These are phyloP conservation scores for Sorghum bicolor DNA, from an alignment of 176 grass and related monocot genomes.

Conservation along the genomic window Sorghum_bicolor_NCBIv3 NC_012870.2:3232001-3232500, in stretches of 20 bases:
- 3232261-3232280: background rate
- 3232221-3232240: background rate
- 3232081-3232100: constrained; percentile 58
- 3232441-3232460: background rate
- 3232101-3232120: constrained; percentile 70
- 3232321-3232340: background rate
- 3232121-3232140: constrained; percentile 39
- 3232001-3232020: constrained; percentile 22
- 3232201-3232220: constrained; percentile 25
- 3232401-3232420: background rate
- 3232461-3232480: background rate
- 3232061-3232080: constrained; percentile 71
- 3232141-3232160: constrained; percentile 38
- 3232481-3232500: background rate
- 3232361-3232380: background rate
- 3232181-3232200: constrained; percentile 19
- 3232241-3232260: background rate
- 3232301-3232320: background rate
- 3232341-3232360: background rate
- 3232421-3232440: background rate
- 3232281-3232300: background rate
- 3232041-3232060: constrained; percentile 65
- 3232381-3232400: background rate
- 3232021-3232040: constrained; percentile 46
- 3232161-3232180: constrained; percentile 31